These are phyloP conservation scores for Botrytis sinoallii DNA, from an alignment of 2,329 filamentous ascomycete species.

Conservation along the genomic window DNA sequence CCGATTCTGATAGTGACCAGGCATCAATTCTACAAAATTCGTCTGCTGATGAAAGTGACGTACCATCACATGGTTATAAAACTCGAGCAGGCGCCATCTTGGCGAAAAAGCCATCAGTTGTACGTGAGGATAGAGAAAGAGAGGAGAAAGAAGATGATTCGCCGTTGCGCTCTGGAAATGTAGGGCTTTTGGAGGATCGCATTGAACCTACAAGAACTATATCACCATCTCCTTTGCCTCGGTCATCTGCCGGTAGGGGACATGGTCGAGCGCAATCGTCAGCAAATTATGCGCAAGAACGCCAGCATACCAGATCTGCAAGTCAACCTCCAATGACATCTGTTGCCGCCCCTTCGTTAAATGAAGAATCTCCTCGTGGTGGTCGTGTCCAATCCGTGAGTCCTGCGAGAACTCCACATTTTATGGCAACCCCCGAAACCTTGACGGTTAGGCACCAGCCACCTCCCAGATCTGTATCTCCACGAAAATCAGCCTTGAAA, in stretches of 20 bases:
- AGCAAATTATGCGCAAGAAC: conserved; percentile 26
- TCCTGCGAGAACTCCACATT: conserved; percentile 66
- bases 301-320: conserved; percentile 26
- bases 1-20: conserved; percentile 31
- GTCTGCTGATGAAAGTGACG: conserved; percentile 36
- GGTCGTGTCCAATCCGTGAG: conserved; percentile 48
- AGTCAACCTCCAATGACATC: conserved; percentile 28
- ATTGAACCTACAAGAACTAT: conserved; percentile 22
- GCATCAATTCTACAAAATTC: conserved; percentile 31
- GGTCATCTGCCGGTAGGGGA: conserved; percentile 29
- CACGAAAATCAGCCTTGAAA: conserved; percentile 75
- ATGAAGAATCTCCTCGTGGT: conserved; percentile 29
- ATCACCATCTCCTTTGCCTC: conserved; percentile 33
- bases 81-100: conserved; percentile 29
- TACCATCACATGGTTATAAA: conserved; percentile 23
- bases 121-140: conserved; percentile 46
- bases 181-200: conserved; percentile 19
- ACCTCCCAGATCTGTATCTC: conserved; percentile 67
- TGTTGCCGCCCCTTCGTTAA: conserved; percentile 8
- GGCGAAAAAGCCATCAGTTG: conserved; percentile 44
- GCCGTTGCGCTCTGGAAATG: conserved; percentile 20
- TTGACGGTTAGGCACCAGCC: conserved; percentile 63
- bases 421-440: conserved; percentile 55
- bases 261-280: conserved; percentile 30
- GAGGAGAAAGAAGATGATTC: conserved; percentile 40